Base-by-base conservation (phyloP, 192 early-diverging fungal genomes). In the Mortierella antarctica region DNA sequence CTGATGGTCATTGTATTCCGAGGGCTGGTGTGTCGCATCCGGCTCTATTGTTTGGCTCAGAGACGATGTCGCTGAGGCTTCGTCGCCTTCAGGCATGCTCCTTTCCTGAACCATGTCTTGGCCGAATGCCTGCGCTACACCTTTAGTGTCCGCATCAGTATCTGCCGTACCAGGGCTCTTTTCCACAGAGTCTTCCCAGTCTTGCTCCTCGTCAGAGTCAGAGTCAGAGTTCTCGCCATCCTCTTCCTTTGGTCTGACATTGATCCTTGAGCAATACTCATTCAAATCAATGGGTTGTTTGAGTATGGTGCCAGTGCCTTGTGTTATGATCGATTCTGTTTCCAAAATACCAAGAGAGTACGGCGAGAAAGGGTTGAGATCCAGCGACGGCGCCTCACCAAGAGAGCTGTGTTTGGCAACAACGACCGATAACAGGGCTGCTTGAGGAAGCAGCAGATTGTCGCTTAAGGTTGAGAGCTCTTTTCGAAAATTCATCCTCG, bases 401-500 rank as follows among this genome's bases (percentile, higher is more conserved):
- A 23, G 13, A 1, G 48, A 40, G 5, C 45, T 51, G n/a, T 61
- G 51, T 9, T 45, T 61, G 31, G 71, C 20, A 18, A 18, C 40
- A 47, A 73, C 64, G 31, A 31, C 31, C 31, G 31, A 31, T 31
- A 31, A 31, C 31, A 31, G 31, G 31, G 31, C 31, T 31, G 31
- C 31, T 31, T 31, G 31, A 31, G 31, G 31, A 31, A 31, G 31
- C 31, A 31, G 31, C 31, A 31, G 31, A 31, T 3, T 31, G 31
- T 31, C 31, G 3, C 3, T 31, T 3, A 31, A 3, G 31, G 31
- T 31, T 31, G 31, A 31, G 31, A 31, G 31, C 31, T 31, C 31
- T 6, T 74, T 65, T n/a, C 73, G 73, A 42, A 59, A 74, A 52
- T 74, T 74, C 51, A 13, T 74, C 45, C 73, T 64, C 40, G 73